A percentile compares a stretch with the other conserved stretches of the same genome.
Evolutionary conservation across 208 protist genomes (phyloP).

Genomic region (Phytomonas sp.): DNA sequence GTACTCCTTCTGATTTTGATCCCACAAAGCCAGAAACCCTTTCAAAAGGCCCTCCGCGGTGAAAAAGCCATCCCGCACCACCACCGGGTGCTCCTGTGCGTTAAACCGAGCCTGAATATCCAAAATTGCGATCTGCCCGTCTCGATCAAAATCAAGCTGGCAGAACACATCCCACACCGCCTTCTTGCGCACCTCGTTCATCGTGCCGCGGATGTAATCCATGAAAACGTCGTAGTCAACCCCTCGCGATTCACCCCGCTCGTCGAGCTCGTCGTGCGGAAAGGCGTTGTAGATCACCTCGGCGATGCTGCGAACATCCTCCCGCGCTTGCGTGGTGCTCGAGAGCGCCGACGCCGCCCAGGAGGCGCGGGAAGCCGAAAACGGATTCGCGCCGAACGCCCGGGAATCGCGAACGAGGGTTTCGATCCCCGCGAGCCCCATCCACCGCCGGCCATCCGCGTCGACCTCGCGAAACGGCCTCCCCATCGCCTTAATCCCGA

Average conservation of each 20-base stretch:
- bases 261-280: constrained; percentile 38
- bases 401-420: constrained; percentile 66
- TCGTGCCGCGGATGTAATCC: constrained; percentile 75
- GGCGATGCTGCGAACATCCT: constrained; percentile 29
- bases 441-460: constrained; percentile 76
- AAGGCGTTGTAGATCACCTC: constrained; percentile 54
- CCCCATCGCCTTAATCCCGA: constrained; percentile 88
- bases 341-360: background rate
- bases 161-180: constrained; percentile 69
- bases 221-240: constrained; percentile 87
- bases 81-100: constrained; percentile 73
- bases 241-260: constrained; percentile 8
- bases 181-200: constrained; percentile 76
- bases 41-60: constrained; percentile 68
- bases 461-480: constrained; percentile 63
- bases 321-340: constrained; percentile 16
- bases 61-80: constrained; percentile 65
- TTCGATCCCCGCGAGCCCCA: constrained; percentile 52
- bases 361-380: constrained; percentile 4
- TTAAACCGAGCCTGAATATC: constrained; percentile 80
- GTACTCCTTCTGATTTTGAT: constrained; percentile 69
- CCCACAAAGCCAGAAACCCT: constrained; percentile 81
- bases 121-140: constrained; percentile 67
- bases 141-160: constrained; percentile 71
- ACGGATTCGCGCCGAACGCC: constrained; percentile 29